Evolutionary conservation across 148 eudicot species (phyloP).

Genomic region (Cornus florida): DNA sequence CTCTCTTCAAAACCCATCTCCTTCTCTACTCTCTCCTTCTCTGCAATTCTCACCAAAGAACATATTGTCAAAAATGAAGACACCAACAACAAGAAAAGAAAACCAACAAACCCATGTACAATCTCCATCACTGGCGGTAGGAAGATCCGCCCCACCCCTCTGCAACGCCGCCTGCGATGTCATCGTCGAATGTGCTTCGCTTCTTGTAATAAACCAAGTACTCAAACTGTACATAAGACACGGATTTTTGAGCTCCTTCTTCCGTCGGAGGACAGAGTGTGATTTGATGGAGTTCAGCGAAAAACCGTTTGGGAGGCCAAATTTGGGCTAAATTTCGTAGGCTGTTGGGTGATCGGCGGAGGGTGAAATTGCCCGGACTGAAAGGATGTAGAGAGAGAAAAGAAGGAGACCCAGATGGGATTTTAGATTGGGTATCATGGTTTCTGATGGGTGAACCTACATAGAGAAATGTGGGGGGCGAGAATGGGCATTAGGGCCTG

Average conservation of each 20-base stretch:
- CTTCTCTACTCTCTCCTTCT: too few species aligned
- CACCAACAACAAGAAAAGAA: too few species aligned
- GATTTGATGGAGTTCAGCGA: constrained; percentile 54
- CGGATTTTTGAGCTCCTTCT: constrained; percentile 39
- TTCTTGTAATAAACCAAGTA: constrained; percentile 61
- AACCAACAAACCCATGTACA: too few species aligned
- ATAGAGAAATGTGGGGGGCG: background rate
- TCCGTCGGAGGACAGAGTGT: constrained; percentile 57
- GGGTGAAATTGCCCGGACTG: constrained; percentile 10
- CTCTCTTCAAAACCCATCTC: too few species aligned
- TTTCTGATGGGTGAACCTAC: background rate
- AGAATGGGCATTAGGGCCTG: too few species aligned
- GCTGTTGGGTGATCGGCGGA: constrained; percentile 31
- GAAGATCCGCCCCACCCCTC: too few species aligned
- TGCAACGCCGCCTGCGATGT: too few species aligned
- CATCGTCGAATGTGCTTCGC: constrained; percentile 15
- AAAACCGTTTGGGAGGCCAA: constrained; percentile 76
- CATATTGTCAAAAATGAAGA: too few species aligned
- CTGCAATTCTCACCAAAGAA: too few species aligned
- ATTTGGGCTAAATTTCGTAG: constrained; percentile 60
- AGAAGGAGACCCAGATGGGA: background rate
- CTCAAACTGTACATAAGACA: constrained; percentile 69
- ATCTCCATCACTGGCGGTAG: too few species aligned
- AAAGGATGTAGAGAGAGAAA: constrained; percentile 1
- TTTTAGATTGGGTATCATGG: background rate